phyloP scores from a whole-genome alignment of 768 basidiomycete species.

The Suillus paluster region DNA sequence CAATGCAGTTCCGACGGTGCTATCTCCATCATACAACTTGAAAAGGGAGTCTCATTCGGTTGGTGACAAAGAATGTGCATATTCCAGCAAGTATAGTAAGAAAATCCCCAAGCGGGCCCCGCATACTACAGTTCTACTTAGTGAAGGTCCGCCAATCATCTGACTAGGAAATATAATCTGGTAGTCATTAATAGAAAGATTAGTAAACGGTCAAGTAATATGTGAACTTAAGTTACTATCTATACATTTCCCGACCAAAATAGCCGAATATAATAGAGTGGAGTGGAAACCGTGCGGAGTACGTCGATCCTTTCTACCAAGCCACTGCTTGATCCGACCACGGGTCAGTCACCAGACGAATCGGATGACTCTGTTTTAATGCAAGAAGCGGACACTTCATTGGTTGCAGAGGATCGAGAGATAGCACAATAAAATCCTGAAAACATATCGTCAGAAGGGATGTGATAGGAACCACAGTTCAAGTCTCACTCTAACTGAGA shows the following conservation, averaged over 20 bases:
- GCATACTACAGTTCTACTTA: not conserved
- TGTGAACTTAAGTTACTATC: not conserved
- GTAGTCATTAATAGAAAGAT: not conserved
- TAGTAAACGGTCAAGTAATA: not conserved
- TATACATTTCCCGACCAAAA: not conserved
- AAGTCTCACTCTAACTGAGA: constrained; percentile 53
- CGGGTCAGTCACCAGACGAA: constrained; percentile 63
- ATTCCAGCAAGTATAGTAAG: not conserved
- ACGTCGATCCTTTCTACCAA: constrained; percentile 2
- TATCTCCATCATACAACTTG: not conserved
- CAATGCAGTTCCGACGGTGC: not conserved
- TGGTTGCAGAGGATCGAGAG: constrained; percentile 47
- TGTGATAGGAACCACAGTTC: not conserved
- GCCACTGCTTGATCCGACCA: constrained; percentile 34
- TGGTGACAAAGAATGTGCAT: not conserved
- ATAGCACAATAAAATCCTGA: constrained; percentile 63
- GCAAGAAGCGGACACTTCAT: constrained; percentile 40
- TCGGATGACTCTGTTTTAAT: constrained; percentile 51
- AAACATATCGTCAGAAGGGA: not conserved
- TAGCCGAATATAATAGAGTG: not conserved
- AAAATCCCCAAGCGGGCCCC: not conserved
- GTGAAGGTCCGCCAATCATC: not conserved
- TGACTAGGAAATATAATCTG: not conserved
- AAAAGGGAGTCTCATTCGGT: not conserved
- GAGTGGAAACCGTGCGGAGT: not conserved